phyloP scores from a whole-genome alignment of 257 asterid species.

The Nicotiana undulata region DNA sequence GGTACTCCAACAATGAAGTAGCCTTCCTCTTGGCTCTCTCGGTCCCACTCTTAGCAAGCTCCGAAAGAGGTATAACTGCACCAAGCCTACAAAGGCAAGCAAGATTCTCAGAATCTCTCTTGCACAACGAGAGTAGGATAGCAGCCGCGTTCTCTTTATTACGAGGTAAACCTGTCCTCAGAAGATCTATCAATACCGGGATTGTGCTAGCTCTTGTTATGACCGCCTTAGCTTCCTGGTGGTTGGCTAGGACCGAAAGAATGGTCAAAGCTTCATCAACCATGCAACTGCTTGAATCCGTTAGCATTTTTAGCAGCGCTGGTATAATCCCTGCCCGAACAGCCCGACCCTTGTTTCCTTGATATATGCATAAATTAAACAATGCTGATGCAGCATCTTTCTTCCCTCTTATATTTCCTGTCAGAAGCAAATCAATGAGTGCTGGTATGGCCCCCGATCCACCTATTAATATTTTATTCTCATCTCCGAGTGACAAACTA shows the following conservation, averaged over 20 bases:
- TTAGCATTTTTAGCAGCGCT: constrained; percentile 63
- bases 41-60: constrained; percentile 63
- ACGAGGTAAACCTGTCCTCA: constrained; percentile 62
- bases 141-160: constrained; percentile 71
- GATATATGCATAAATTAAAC: constrained; percentile 81
- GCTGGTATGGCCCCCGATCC: constrained; percentile 93
- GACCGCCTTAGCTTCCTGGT: constrained; percentile 71
- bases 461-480: constrained; percentile 79
- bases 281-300: constrained; percentile 59
- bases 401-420: constrained; percentile 73
- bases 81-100: constrained; percentile 70
- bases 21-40: constrained; percentile 92
- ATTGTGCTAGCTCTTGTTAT: constrained; percentile 69
- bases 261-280: constrained; percentile 86
- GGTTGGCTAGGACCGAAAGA: constrained; percentile 77
- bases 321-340: constrained; percentile 73
- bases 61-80: constrained; percentile 56
- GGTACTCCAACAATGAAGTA: constrained; percentile 62
- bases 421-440: constrained; percentile 64
- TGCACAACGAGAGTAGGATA: constrained; percentile 71
- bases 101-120: constrained; percentile 58
- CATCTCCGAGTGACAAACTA: constrained; percentile 76
- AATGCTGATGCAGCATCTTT: constrained; percentile 94
- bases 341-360: constrained; percentile 89
- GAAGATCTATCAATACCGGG: constrained; percentile 65